Evolutionary conservation across 208 protist genomes (phyloP).

Genomic region (Trypanosoma congolense): DNA sequence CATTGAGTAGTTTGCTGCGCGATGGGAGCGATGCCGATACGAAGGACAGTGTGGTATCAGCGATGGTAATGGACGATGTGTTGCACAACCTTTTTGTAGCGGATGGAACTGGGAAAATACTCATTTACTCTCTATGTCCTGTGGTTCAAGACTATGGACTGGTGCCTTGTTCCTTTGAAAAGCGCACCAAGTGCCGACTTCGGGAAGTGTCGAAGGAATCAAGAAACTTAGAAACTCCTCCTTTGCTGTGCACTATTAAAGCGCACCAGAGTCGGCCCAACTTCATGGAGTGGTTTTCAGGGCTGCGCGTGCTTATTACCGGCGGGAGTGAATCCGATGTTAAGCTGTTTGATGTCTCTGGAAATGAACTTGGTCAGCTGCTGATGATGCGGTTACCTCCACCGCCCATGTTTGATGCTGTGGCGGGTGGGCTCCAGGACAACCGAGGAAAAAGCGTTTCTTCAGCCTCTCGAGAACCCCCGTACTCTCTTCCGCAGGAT

Average conservation of each 20-base stretch:
- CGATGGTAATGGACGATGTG: constrained; percentile 41
- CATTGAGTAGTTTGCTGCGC: constrained; percentile 5
- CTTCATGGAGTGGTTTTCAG: constrained; percentile 34
- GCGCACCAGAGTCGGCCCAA: constrained; percentile 1
- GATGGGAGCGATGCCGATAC: constrained; percentile 4
- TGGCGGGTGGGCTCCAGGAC: not conserved
- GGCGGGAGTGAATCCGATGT: constrained; percentile 51
- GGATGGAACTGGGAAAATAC: constrained; percentile 39
- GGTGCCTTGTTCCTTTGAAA: constrained; percentile 28
- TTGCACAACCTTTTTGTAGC: constrained; percentile 67
- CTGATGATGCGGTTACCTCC: constrained; percentile 39
- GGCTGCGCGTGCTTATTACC: constrained; percentile 32
- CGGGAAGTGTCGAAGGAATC: not conserved
- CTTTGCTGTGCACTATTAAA: constrained; percentile 6
- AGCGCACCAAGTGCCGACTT: constrained; percentile 20
- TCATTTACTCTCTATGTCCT: constrained; percentile 47
- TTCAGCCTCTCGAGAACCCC: not conserved
- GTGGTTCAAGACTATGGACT: constrained; percentile 43
- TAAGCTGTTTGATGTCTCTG: constrained; percentile 31
- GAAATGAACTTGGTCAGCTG: constrained; percentile 31
- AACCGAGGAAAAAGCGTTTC: not conserved
- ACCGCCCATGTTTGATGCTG: not conserved
- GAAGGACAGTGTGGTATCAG: constrained; percentile 24
- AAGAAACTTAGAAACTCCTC: not conserved
- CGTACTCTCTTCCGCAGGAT: not conserved